Percentiles rank a stretch among this genome's conserved stretches.
phyloP scores from a whole-genome alignment of 2,329 filamentous ascomycete genomes.

The Penicillium sp. region DNA sequence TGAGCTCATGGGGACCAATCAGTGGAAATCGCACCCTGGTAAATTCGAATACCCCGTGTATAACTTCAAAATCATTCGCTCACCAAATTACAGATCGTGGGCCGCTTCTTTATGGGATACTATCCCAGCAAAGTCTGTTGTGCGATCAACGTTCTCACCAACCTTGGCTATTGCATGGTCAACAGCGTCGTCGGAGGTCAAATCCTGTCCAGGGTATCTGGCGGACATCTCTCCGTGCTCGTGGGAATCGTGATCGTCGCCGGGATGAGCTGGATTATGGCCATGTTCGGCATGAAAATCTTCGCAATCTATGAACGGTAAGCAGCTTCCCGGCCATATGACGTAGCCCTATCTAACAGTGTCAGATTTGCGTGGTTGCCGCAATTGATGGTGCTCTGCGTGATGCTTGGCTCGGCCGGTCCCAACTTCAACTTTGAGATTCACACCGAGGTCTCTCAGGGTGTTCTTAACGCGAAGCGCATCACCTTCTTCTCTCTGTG shows the following conservation, averaged over 20 bases:
- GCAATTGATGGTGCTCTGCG: slow-evolving; percentile 41
- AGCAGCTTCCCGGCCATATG: not conserved
- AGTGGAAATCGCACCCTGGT: slow-evolving; percentile 47
- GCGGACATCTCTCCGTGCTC: slow-evolving; percentile 37
- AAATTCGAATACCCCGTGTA: slow-evolving; percentile 4
- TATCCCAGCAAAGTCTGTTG: slow-evolving; percentile 43
- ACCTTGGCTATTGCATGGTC: slow-evolving; percentile 45
- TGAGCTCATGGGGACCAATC: slow-evolving; percentile 42
- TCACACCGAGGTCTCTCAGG: slow-evolving; percentile 25
- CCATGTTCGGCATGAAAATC: slow-evolving; percentile 42
- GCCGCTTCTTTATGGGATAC: slow-evolving; percentile 46
- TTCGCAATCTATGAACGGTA: slow-evolving; percentile 47
- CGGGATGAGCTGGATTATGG: slow-evolving; percentile 35
- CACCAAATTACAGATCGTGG: slow-evolving; percentile 33
- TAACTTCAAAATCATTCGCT: slow-evolving; percentile 6
- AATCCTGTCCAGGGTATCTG: slow-evolving; percentile 43
- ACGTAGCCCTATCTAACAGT: not conserved
- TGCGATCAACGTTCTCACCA: slow-evolving; percentile 43
- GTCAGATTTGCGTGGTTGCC: slow-evolving; percentile 42
- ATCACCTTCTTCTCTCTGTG: slow-evolving; percentile 39
- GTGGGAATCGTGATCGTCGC: slow-evolving; percentile 42
- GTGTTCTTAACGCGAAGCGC: slow-evolving; percentile 36
- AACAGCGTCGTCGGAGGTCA: slow-evolving; percentile 45
- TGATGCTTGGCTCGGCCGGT: slow-evolving; percentile 43
- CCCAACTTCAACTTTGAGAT: slow-evolving; percentile 37